Base-by-base conservation (phyloP, 1,284 basidiomycete species). In the Cryptococcus sp. region DNA sequence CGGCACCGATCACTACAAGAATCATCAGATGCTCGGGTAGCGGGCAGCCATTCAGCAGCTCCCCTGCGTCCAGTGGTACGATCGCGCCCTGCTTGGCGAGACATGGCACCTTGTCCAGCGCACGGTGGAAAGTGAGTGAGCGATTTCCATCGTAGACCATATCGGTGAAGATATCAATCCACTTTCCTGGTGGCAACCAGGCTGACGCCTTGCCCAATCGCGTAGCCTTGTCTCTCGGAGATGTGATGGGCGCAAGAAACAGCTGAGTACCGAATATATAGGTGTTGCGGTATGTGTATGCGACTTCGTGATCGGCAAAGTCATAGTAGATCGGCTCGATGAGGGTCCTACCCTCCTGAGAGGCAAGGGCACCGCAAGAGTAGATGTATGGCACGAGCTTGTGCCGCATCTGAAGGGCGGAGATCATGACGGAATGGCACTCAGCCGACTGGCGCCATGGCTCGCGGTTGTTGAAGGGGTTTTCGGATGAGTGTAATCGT, bases 251-350 rank as follows among this genome's bases (percentile, higher is more conserved):
- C 11, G 54, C 35, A 16, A 69, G 58, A 46, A 66, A 42, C n/a
- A 69, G 41, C 46, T 69, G 50, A 3, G 58, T 55, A 22, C 67
- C 67, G 47, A 69, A 69, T 15, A 50, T 51, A 48, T 54, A 69
- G 25, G 58, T 50, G 40, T 66, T 66, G 51, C 54, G 54, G 52
- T 60, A 50, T 39, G 51, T 46, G 56, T 63, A 69, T 13, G 65
- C 66, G 20, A 58, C 54, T 17, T 40, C 13, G 17, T n/a, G 25
- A 22, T 51, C 38, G 2, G 60, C 59, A 30, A 62, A 56, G 46
- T 65, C 57, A 47, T 63, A 65, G 49, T 69, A 69, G 23, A 67
- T 50, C 5, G 67, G 67, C 55, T 65, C 60, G 39, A 64, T 58
- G 16, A 69, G 40, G 3, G 47, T n/a, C 41, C 52, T 25, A 19